Evolutionary conservation across 371 early-diverging fungal species (phyloP).

Genomic region (Apophysomyces ossiformis): DNA sequence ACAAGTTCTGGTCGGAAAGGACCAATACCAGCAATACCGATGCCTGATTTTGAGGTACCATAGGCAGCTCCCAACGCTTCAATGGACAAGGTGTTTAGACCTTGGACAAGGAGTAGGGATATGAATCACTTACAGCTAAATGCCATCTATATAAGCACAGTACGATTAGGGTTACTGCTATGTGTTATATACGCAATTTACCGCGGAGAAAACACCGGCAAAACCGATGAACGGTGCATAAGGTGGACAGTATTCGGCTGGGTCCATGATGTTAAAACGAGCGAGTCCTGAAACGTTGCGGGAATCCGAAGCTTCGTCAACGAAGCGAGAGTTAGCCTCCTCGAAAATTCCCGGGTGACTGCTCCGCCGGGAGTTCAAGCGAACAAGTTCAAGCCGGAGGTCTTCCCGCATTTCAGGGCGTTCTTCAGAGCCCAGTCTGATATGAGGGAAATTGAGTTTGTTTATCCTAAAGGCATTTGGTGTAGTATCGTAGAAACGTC

Average conservation of each 20-base stretch:
- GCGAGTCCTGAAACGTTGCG: slow-evolving; percentile 1
- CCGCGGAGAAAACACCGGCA: slow-evolving; percentile 54
- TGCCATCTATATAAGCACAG: slow-evolving; percentile 36
- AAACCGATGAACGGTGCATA: slow-evolving; percentile 57
- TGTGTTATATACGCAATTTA: slow-evolving; percentile 18
- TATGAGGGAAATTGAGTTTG: too few relatives aligned
- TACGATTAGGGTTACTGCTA: not conserved
- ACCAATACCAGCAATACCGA: slow-evolving; percentile 89
- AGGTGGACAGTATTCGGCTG: slow-evolving; percentile 48
- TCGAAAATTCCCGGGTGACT: too few relatives aligned
- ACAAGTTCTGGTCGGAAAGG: slow-evolving; percentile 88
- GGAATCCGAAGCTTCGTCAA: not conserved
- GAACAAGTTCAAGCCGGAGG: too few relatives aligned
- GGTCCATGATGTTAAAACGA: slow-evolving; percentile 29
- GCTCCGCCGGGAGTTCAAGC: too few relatives aligned
- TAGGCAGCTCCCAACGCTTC: slow-evolving; percentile 91
- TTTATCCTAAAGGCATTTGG: too few relatives aligned
- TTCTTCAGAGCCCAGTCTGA: too few relatives aligned
- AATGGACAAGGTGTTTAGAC: not conserved
- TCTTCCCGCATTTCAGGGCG: too few relatives aligned
- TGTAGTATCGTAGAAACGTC: too few relatives aligned
- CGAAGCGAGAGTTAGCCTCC: slow-evolving; percentile 26
- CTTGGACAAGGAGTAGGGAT: not conserved
- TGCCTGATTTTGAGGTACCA: slow-evolving; percentile 91
- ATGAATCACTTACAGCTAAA: slow-evolving; percentile 41